Evolutionary conservation across 768 basidiomycete genomes (phyloP), one percentile per base, ranked within the genome.

Genomic region (Obba rivulosa): DNA sequence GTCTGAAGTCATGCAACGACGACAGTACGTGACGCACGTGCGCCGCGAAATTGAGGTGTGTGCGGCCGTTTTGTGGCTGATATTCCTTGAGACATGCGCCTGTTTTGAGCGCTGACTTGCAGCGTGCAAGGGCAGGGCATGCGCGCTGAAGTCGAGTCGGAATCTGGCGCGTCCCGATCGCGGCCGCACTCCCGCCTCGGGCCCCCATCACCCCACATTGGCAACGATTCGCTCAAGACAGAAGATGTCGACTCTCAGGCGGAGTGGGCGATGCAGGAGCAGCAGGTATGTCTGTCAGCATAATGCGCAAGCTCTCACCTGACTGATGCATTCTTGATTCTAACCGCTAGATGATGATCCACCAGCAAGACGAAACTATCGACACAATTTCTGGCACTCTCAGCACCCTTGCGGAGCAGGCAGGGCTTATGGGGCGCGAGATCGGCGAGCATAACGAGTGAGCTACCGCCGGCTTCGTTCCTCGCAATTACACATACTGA

Each of bases 341-440:
- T 17, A 22, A 41, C 16, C 34, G 7, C 9, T 40, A 94, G 90
- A 76, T 94, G 62, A 81, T 97, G 68, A 80, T 97, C 21, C 77
- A 76, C 41, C 79, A 89, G 59, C 96, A 99, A 72, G 96, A 99
- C 61, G 76, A 81, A 23, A 87, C 93, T 0, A 85, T 99, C 58
- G 83, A 85, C 47, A 79, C 86, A 0, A 94, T 99, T 61, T 79
- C 85, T 0, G 92, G 92, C 0, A 93, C 94, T 2, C 66, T 99
- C 45, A 81, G 63, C 48, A 93, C 87, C 0, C 71, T 99, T 7
- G 84, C 85, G 0, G 84, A 89, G 54, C 96, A 98, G 67, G 96
- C 96, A 0, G 87, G 86, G 10, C 71, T 97, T 25, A 99, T 99
- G 82, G 95, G 95, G 0, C 82, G 81, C 49, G 96, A 99, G 62